Percentiles rank a stretch among this genome's conserved stretches.
These are phyloP conservation scores for Gossypium davidsonii DNA, from an alignment of 441 rosid species.

Conservation along the genomic window DNA sequence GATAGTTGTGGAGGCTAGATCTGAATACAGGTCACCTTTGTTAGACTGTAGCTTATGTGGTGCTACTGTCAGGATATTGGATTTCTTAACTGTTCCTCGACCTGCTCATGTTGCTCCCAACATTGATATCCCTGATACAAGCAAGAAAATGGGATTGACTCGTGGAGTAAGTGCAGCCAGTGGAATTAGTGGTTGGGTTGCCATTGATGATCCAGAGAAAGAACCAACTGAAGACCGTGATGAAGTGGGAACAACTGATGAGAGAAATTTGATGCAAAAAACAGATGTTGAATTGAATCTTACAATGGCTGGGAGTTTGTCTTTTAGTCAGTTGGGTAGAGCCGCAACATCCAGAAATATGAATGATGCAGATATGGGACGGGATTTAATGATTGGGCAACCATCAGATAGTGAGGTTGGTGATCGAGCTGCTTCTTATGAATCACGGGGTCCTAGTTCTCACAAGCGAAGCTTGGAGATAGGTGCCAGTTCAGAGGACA, in stretches of 20 bases:
- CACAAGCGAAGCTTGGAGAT: conserved; percentile 88
- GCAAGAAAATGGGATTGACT: conserved; percentile 77
- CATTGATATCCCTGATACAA: conserved; percentile 72
- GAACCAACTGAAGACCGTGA: conserved; percentile 79
- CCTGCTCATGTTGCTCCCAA: conserved; percentile 64
- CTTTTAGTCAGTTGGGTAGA: conserved; percentile 46
- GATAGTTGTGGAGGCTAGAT: conserved; percentile 61
- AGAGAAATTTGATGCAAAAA: conserved; percentile 44
- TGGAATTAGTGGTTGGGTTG: conserved; percentile 93
- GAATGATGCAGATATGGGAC: conserved; percentile 69
- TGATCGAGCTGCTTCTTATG: conserved; percentile 94
- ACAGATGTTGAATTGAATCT: conserved; percentile 70
- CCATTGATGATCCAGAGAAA: conserved; percentile 72
- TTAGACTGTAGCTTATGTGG: conserved; percentile 98
- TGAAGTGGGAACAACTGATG: conserved; percentile 87
- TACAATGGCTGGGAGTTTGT: conserved; percentile 72
- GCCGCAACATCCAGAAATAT: conserved; percentile 43
- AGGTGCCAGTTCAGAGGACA: conserved; percentile 88
- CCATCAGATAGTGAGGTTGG: conserved; percentile 98
- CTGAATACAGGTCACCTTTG: conserved; percentile 73
- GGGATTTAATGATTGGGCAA: conserved; percentile 79
- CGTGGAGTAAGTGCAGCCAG: conserved; percentile 98
- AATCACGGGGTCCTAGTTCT: conserved; percentile 91
- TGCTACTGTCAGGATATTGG: conserved; percentile 85
- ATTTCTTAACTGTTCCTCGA: conserved; percentile 77